phyloP scores from a whole-genome alignment of 2,329 filamentous ascomycete species.

The Fusarium sp. region DNA sequence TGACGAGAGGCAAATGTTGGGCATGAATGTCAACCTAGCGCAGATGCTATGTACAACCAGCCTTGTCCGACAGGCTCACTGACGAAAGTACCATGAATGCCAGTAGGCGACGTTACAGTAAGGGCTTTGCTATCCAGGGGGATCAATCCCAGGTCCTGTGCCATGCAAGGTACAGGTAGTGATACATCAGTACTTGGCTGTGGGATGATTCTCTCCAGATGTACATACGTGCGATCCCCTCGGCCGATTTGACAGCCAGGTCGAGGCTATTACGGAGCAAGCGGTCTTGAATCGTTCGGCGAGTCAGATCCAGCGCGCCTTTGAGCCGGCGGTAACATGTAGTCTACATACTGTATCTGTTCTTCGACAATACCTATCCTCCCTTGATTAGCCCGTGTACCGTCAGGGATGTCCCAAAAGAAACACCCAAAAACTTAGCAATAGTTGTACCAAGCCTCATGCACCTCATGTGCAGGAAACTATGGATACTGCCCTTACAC shows the following conservation, averaged over 20 bases:
- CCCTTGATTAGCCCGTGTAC: slow-evolving; percentile 1
- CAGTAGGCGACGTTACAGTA: slow-evolving; percentile 32
- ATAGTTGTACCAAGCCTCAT: slow-evolving; percentile 2
- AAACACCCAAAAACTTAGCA: background rate
- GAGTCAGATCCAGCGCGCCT: slow-evolving; percentile 44
- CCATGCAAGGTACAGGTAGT: slow-evolving; percentile 22
- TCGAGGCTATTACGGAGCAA: slow-evolving; percentile 17
- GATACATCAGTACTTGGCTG: background rate
- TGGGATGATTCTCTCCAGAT: slow-evolving; percentile 9
- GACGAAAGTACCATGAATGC: slow-evolving; percentile 27
- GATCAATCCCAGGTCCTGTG: background rate
- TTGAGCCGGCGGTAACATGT: slow-evolving; percentile 30
- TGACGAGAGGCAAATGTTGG: slow-evolving; percentile 36
- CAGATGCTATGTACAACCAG: slow-evolving; percentile 6
- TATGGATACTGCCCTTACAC: slow-evolving; percentile 10
- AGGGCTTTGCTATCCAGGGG: slow-evolving; percentile 4
- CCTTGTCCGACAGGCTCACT: slow-evolving; percentile 18
- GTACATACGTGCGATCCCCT: slow-evolving; percentile 28
- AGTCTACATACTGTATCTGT: background rate
- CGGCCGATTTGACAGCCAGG: slow-evolving; percentile 34
- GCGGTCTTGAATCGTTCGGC: slow-evolving; percentile 29
- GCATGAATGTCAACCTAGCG: slow-evolving; percentile 28
- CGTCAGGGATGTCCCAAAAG: background rate
- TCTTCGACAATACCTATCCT: background rate
- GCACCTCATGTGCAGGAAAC: slow-evolving; percentile 39